These are phyloP conservation scores for Graphiopsis chlorocephala DNA, from an alignment of 2,329 filamentous ascomycete genomes.

Conservation along the genomic window DNA sequence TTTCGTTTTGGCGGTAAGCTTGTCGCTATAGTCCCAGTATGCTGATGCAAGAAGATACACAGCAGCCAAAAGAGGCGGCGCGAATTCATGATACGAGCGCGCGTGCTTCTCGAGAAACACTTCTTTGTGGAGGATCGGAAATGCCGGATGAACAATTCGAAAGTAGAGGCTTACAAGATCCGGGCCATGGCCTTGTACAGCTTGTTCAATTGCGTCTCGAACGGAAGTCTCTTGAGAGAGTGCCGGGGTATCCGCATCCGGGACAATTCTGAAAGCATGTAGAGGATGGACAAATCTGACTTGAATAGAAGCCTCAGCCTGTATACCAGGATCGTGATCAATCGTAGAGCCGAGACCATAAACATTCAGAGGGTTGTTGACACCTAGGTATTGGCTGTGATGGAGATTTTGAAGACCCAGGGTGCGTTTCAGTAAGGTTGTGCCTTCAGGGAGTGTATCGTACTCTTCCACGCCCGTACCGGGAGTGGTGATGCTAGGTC, in stretches of 20 bases:
- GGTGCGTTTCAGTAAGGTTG: neutral
- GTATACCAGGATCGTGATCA: neutral
- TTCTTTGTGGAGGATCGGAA: conserved; percentile 59
- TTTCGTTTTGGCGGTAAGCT: conserved; percentile 46
- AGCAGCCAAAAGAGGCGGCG: conserved; percentile 57
- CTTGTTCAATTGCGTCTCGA: conserved; percentile 65
- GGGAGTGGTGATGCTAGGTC: neutral
- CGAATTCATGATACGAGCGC: conserved; percentile 57
- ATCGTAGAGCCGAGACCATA: neutral
- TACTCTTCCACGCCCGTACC: conserved; percentile 2
- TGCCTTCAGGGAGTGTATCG: conserved; percentile 3
- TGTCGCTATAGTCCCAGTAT: conserved; percentile 59
- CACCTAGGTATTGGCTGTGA: conserved; percentile 1
- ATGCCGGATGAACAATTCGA: conserved; percentile 57
- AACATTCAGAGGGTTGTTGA: conserved; percentile 5
- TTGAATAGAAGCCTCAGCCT: neutral
- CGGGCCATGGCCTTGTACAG: conserved; percentile 68
- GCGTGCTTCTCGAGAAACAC: conserved; percentile 62
- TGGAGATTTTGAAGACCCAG: neutral
- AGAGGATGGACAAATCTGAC: conserved; percentile 70
- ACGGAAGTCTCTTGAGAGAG: conserved; percentile 42
- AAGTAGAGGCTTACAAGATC: conserved; percentile 74
- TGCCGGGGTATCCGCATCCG: conserved; percentile 36
- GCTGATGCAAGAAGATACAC: conserved; percentile 62
- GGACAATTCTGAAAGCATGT: conserved; percentile 74